Evolutionary conservation across 2,329 filamentous ascomycete species (phyloP), one percentile per base, ranked within the genome.

Genomic region (Keithomyces neogunnii): DNA sequence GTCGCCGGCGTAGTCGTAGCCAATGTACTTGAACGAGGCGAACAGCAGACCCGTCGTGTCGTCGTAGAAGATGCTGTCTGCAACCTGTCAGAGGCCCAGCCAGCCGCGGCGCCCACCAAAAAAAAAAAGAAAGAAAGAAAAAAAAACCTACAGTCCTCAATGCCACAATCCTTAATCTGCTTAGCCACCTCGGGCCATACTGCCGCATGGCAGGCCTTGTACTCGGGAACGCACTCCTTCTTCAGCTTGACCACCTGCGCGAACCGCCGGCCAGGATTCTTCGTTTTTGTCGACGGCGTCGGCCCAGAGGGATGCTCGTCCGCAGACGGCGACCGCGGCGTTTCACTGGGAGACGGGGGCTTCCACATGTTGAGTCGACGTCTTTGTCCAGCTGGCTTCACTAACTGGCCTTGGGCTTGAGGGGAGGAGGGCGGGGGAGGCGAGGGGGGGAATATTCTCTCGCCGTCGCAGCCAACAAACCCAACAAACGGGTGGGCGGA

Each of bases 141-240:
- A 30, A n/a, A n/a, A 8, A 46, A 67, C 75, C 55, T 68, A 85
- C 82, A 92, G 62, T 92, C 87, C 54, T 75, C 70, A 53, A 92
- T 88, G 57, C 86, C 86, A 65, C 83, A 88, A 40, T 84, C 80
- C 63, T 84, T 82, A 62, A 92, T 90, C 69, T 89, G 85, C 64
- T 81, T 76, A 35, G 88, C 69, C 1, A 93, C 86, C 59, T 87
- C 85, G 5, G 86, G 86, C 88, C 87, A 92, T 1, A 89, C 85
- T 4, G 75, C 76, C 5, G 81, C 82, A 63, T 91, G 88, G 55
- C 81, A 84, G 60, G 83, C 76, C 65, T 88, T 90, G 71, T 91
- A 92, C 57, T 82, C 78, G 28, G 78, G 76, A 11, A 86, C 70
- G 55, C 73, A 78, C 56, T 85, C 80, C 10, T 81, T 80, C 67